phyloP scores from a whole-genome alignment of 1,284 basidiomycete genomes.

The Ustilago curta region DNA sequence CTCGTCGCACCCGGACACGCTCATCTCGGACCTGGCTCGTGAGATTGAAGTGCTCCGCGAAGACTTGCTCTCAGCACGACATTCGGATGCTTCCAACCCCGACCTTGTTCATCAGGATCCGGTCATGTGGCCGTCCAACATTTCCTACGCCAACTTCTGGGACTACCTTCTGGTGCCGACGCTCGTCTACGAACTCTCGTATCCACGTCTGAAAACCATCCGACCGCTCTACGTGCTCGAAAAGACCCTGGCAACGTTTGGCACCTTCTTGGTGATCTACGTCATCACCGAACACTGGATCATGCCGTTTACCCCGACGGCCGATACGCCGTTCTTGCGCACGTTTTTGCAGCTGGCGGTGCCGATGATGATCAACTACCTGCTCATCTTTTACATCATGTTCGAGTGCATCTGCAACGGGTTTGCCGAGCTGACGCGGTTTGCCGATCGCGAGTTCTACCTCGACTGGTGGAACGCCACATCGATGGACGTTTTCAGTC shows the following conservation, averaged over 20 bases:
- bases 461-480: conserved; percentile 98
- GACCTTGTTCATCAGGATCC: conserved; percentile 35
- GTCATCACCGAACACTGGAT: conserved; percentile 93
- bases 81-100: conserved; percentile 10
- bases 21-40: conserved; percentile 79
- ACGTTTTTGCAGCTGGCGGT: conserved; percentile 84
- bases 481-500: conserved; percentile 88
- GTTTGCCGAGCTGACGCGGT: conserved; percentile 82
- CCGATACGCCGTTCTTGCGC: conserved; percentile 62
- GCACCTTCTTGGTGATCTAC: conserved; percentile 87
- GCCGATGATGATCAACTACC: conserved; percentile 84
- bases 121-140: conserved; percentile 84
- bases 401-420: conserved; percentile 87
- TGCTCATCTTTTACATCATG: conserved; percentile 69
- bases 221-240: conserved; percentile 92
- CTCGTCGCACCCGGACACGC: conserved; percentile 78
- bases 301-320: conserved; percentile 71
- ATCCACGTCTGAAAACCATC: conserved; percentile 86
- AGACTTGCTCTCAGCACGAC: conserved; percentile 74
- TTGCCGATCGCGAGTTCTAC: conserved; percentile 96
- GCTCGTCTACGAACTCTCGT: conserved; percentile 95
- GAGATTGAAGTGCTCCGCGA: conserved; percentile 82
- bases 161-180: conserved; percentile 91
- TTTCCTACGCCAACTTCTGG: conserved; percentile 84
- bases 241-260: conserved; percentile 93